These are phyloP conservation scores for Ganoderma resinaceum DNA, from an alignment of 1,284 basidiomycete species.

Conservation along the genomic window DNA sequence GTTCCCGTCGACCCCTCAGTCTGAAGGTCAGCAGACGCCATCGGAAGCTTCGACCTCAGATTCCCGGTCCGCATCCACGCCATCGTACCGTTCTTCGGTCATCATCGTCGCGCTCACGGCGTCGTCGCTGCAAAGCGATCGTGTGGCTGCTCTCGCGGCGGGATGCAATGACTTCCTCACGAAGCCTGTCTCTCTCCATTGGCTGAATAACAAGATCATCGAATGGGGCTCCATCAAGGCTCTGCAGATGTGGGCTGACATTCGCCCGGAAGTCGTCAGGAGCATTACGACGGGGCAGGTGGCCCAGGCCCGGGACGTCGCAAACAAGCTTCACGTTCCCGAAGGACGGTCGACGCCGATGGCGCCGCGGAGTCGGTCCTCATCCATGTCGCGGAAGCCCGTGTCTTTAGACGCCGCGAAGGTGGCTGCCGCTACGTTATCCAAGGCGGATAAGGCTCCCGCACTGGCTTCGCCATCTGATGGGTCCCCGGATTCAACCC, in stretches of 20 bases:
- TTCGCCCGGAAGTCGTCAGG: slow-evolving; percentile 67
- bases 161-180: slow-evolving; percentile 99
- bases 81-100: slow-evolving; percentile 85
- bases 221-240: slow-evolving; percentile 97
- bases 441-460: slow-evolving; percentile 22
- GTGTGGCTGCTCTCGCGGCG: slow-evolving; percentile 94
- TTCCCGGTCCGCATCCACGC: slow-evolving; percentile 49
- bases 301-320: slow-evolving; percentile 69
- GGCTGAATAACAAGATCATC: slow-evolving; percentile 98
- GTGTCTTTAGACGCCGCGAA: slow-evolving; percentile 29
- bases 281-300: slow-evolving; percentile 63
- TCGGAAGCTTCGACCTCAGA: slow-evolving; percentile 52
- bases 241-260: slow-evolving; percentile 87
- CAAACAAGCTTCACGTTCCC: slow-evolving; percentile 72
- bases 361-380: slow-evolving; percentile 40
- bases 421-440: slow-evolving; percentile 25
- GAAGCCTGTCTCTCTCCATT: slow-evolving; percentile 94
- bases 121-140: slow-evolving; percentile 90
- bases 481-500: slow-evolving; percentile 9
- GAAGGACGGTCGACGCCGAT: slow-evolving; percentile 54
- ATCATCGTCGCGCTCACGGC: slow-evolving; percentile 99
- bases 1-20: slow-evolving; percentile 72
- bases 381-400: slow-evolving; percentile 35
- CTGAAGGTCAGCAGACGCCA: slow-evolving; percentile 62
- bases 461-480: slow-evolving; percentile 10